Evolutionary conservation across 805 yeast species (phyloP).

Genomic region (Hanseniaspora guilliermondii): DNA sequence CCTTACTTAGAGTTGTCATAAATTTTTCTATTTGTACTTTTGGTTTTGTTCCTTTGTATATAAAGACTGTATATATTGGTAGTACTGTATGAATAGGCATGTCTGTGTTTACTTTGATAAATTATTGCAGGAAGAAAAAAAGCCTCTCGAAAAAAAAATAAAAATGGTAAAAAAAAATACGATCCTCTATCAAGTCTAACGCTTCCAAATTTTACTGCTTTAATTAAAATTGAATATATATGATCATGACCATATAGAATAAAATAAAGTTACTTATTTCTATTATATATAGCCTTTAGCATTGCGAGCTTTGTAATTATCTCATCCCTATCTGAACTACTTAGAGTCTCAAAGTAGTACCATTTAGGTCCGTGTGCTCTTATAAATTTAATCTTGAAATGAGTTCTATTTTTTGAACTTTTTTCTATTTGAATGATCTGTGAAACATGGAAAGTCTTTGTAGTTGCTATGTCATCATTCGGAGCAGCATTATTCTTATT

Average conservation of each 20-base stretch:
- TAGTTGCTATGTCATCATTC: slow-evolving; percentile 36
- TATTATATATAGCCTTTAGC: slow-evolving; percentile 43
- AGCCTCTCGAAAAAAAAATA: no score
- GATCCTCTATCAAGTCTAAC: no score
- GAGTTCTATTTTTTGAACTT: slow-evolving; percentile 58
- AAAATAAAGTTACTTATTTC: slow-evolving; percentile 23
- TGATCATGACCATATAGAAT: background rate
- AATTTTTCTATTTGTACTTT: background rate
- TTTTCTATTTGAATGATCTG: slow-evolving; percentile 67
- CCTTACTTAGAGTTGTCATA: slow-evolving; percentile 14
- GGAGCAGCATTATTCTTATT: background rate
- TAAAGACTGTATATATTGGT: no score
- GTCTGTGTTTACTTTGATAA: no score
- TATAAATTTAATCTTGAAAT: slow-evolving; percentile 68
- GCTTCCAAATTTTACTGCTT: no score
- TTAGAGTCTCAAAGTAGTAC: slow-evolving; percentile 73
- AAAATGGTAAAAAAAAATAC: no score
- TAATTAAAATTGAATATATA: no score
- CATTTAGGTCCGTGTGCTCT: slow-evolving; percentile 62
- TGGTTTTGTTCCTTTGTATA: background rate
- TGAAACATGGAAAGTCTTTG: slow-evolving; percentile 73
- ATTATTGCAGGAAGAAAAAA: no score
- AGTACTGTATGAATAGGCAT: no score
- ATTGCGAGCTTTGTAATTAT: slow-evolving; percentile 60
- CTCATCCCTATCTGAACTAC: slow-evolving; percentile 49